Conservation (phyloP, 352 stramenopile genomes). For the Pythium vanterpoolii region DNA sequence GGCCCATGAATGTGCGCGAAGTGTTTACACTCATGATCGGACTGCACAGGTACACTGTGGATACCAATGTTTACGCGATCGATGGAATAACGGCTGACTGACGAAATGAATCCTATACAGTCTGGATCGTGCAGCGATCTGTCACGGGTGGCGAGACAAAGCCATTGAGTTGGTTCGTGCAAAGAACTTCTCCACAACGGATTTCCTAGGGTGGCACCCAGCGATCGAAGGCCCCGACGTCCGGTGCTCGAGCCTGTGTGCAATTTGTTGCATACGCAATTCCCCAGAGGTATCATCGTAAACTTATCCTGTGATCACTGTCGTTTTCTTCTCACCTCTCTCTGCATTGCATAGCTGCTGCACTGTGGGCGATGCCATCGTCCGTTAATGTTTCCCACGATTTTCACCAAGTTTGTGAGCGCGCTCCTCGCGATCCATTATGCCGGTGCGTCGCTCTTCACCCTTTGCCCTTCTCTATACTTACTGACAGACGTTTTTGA, state of each 20-base stretch:
- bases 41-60: constrained; percentile 50
- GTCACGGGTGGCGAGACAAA: constrained; percentile 51
- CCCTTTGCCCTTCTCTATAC: not conserved
- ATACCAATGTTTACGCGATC: not conserved
- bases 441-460: constrained; percentile 36
- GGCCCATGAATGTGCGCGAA: constrained; percentile 58
- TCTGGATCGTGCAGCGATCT: constrained; percentile 59
- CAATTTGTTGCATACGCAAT: constrained; percentile 73
- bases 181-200: constrained; percentile 65
- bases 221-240: constrained; percentile 68
- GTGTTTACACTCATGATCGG: constrained; percentile 79
- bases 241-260: constrained; percentile 68
- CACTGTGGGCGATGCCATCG: constrained; percentile 55
- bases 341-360: constrained; percentile 6
- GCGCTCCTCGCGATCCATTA: constrained; percentile 71
- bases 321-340: not conserved
- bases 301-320: not conserved
- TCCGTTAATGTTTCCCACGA: constrained; percentile 59
- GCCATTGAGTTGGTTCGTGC: constrained; percentile 50
- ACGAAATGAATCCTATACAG: constrained; percentile 19
- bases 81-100: not conserved
- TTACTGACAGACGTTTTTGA: not conserved
- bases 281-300: constrained; percentile 37
- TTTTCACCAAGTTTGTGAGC: constrained; percentile 79
- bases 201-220: constrained; percentile 82